Base-by-base conservation (phyloP, 495 filamentous ascomycete species). In the Pyrenula aspistea region DNA sequence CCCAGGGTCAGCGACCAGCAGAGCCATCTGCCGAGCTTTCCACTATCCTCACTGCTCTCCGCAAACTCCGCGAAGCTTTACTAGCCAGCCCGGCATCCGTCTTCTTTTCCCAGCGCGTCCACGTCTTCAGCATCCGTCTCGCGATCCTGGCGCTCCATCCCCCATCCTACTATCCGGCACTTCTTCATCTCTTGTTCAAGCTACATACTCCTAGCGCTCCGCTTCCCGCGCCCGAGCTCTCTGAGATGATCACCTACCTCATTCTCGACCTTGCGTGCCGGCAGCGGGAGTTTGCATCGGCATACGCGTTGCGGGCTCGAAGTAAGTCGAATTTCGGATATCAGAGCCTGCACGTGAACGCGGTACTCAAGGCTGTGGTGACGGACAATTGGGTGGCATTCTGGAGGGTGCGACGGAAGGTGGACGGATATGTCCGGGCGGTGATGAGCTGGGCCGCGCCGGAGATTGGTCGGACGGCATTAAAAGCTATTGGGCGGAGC, bases 241-340 rank as follows among this genome's bases (percentile, higher is more conserved):
- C 83, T 52, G 93, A 97, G 58, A 80, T 91, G 59, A 76, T 83
- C 21, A 79, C 81, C 25, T 96, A 95, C 64, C 77, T 86, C 15
- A 83, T 96, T 49, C 80, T 97, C 15, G 93, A 98, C 68, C 79
- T 89, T 48, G 90, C 91, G 10, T 96, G 92, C 66, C 81, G 91
- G 12, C 81, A 90, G 61, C 75, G 80, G n/a, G 77, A 95, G 57
- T 74, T 95, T 36, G 76, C 77, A 8, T 77, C 81, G 25, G 93
- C 92, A 0, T 89, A 85, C 60, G 71, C 77, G n/a, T 65, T 86
- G 50, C 76, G 78, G 24, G 63, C 69, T 24, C 65, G 65, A 11
- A 68, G 72, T 25, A 73, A 71, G 15, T 73, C 73, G 25, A 63
- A 71, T 20, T 82, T 84, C 62, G 61, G 59, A 3, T 80, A 87